These are phyloP conservation scores for Tilletia horrida DNA, from an alignment of 1,284 basidiomycete species.

Conservation along the genomic window DNA sequence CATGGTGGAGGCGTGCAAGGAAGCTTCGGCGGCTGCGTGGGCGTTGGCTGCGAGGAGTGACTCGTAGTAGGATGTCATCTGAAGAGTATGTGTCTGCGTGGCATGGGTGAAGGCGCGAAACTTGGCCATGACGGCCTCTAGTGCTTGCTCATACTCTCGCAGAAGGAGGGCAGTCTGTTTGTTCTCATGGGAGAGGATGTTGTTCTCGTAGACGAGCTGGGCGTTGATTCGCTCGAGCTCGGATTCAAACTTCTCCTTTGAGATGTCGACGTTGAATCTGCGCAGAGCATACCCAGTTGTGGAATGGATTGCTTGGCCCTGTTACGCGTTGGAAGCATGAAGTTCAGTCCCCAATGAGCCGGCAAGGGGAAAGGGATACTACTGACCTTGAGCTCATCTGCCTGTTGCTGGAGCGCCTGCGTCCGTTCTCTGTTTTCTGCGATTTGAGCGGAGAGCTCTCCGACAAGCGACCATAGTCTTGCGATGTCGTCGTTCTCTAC, in stretches of 20 bases:
- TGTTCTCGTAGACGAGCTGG: conserved; percentile 88
- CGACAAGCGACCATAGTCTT: conserved; percentile 49
- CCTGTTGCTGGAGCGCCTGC: conserved; percentile 69
- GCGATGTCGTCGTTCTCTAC: conserved; percentile 45
- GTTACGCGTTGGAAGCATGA: conserved; percentile 9
- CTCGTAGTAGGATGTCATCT: conserved; percentile 87
- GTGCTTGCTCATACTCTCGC: conserved; percentile 89
- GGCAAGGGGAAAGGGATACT: conserved; percentile 48
- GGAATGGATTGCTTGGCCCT: conserved; percentile 68
- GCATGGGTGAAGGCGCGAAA: conserved; percentile 87
- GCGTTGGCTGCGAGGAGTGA: conserved; percentile 62
- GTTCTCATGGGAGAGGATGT: conserved; percentile 85
- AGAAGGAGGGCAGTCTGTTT: conserved; percentile 81
- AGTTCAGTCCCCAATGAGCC: background rate
- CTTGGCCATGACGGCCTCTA: conserved; percentile 94
- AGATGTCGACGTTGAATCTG: conserved; percentile 89
- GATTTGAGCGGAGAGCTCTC: conserved; percentile 63
- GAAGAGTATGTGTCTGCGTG: conserved; percentile 85
- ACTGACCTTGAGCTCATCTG: conserved; percentile 74
- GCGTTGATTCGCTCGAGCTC: conserved; percentile 87
- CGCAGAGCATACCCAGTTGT: conserved; percentile 77
- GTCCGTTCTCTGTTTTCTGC: conserved; percentile 77
- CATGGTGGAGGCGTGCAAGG: conserved; percentile 34
- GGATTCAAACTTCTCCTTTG: conserved; percentile 87
- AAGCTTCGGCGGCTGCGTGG: conserved; percentile 36